Evolutionary conservation across 192 early-diverging fungal genomes (phyloP).

Genomic region (Glomus cerebriforme): DNA sequence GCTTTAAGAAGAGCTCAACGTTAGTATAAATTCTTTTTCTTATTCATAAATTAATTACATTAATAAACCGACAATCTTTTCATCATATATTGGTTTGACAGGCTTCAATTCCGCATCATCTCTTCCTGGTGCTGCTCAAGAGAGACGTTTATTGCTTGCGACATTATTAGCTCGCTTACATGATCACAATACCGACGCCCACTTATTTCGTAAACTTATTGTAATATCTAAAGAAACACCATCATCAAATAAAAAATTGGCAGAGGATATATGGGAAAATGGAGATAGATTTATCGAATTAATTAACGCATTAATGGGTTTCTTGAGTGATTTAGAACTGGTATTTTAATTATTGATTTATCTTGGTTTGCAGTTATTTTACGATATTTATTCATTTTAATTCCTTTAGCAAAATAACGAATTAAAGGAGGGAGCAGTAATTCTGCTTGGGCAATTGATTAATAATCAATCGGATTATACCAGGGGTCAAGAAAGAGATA

Average conservation of each 20-base stretch:
- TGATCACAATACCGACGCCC: slow-evolving; percentile 9
- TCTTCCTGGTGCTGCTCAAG: slow-evolving; percentile 5
- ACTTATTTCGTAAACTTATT: slow-evolving; percentile 12
- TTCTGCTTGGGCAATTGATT: slow-evolving; percentile 14
- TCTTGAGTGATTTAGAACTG: slow-evolving; percentile 18
- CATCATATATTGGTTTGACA: neutral
- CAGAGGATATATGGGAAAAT: slow-evolving; percentile 29
- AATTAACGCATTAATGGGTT: slow-evolving; percentile 14
- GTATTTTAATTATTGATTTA: neutral
- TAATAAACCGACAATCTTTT: neutral
- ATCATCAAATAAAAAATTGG: neutral
- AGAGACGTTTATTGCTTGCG: slow-evolving; percentile 9
- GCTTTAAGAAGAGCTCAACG: slow-evolving; percentile 7
- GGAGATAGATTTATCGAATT: slow-evolving; percentile 24
- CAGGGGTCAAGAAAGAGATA: slow-evolving; percentile 12
- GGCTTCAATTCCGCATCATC: neutral
- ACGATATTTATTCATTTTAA: neutral
- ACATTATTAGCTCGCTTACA: slow-evolving; percentile 17
- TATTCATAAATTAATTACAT: neutral
- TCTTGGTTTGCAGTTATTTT: neutral
- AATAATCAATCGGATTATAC: slow-evolving; percentile 15
- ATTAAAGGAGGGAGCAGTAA: slow-evolving; percentile 11
- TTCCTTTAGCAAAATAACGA: slow-evolving; percentile 6
- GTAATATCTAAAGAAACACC: slow-evolving; percentile 18
- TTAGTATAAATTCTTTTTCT: neutral